Base-by-base conservation (phyloP, 1,139 yeast genomes). In the Suhomyces wounanorum region DNA sequence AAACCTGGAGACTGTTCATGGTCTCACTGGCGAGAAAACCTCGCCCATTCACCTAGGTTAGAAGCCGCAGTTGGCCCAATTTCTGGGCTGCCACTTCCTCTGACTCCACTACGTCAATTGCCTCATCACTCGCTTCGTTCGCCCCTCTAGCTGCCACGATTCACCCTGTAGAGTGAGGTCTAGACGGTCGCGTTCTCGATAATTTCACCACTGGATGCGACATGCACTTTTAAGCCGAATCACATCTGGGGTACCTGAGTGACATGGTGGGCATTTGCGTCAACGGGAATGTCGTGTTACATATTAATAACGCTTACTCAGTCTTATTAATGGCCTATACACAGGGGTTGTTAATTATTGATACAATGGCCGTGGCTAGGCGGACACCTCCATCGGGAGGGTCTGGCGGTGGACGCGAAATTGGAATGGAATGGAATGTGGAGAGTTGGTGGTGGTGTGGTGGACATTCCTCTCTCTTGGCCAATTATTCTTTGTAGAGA, bases 121-220 rank as follows among this genome's bases (percentile, higher is more conserved):
- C 23, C 23, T 21, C 23, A 21, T 21, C 23, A 3, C 6, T 21
- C 23, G 31, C 13, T 28, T 9, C 9, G 14, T 30, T 30, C 33
- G 33, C 33, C 33, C 14, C 33, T 11, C 33, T 14, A 30, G 11
- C 33, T 30, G 33, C 33, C 31, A 28, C 13, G 31, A 28, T 28
- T 28, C 40, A 17, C 23, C 28, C 21, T 38, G 40, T 23, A 38
- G 26, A n/a, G 11, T 2, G 14, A 25, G 40, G 41, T 40, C 42
- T 40, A 40, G 42, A 40, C 33, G 42, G 42, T n/a, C 42, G 42
- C 42, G 33, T 40, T 25, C 42, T 40, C 42, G 42, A 40, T 40
- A 25, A 40, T 40, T 40, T 40, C 30, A 26, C 42, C 5, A 26
- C 31, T 25, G 26, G 26, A 8, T 23, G 40, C 40, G 25, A 21